phyloP scores from a whole-genome alignment of 768 basidiomycete genomes.

The Lentinula detonsa region DNA sequence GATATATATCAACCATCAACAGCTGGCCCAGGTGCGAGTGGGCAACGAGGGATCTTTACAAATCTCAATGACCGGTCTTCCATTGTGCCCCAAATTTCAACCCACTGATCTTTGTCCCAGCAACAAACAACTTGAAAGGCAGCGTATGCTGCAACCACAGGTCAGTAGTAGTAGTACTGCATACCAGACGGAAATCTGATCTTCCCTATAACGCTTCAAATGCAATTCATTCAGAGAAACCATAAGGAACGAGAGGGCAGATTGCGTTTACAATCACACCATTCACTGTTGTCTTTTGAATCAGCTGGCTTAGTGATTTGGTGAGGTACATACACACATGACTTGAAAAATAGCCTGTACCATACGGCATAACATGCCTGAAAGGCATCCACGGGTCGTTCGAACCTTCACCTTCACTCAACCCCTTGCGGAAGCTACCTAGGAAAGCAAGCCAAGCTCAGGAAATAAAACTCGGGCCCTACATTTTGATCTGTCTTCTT shows the following conservation, averaged over 20 bases:
- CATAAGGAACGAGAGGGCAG: background rate
- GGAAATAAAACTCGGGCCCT: background rate
- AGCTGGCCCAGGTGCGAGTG: background rate
- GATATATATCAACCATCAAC: background rate
- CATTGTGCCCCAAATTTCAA: background rate
- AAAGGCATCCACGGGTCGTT: background rate
- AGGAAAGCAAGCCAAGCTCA: background rate
- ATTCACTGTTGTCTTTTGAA: too few species aligned
- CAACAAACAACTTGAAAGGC: too few species aligned
- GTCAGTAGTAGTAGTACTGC: too few species aligned
- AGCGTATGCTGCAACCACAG: too few species aligned
- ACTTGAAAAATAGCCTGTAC: background rate
- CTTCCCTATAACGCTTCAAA: background rate
- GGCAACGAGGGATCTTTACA: background rate
- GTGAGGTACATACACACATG: too few species aligned
- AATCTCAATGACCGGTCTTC: background rate
- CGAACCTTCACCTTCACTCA: background rate
- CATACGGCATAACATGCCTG: background rate
- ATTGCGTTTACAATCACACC: background rate
- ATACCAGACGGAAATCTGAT: background rate
- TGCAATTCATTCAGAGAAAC: background rate
- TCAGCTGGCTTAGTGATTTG: too few species aligned
- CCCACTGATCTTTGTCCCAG: too few species aligned
- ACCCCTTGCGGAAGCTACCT: background rate
- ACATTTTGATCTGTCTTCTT: background rate